Conservation (phyloP, 108 stramenopile genomes). For the Nitzschia putrida region DNA sequence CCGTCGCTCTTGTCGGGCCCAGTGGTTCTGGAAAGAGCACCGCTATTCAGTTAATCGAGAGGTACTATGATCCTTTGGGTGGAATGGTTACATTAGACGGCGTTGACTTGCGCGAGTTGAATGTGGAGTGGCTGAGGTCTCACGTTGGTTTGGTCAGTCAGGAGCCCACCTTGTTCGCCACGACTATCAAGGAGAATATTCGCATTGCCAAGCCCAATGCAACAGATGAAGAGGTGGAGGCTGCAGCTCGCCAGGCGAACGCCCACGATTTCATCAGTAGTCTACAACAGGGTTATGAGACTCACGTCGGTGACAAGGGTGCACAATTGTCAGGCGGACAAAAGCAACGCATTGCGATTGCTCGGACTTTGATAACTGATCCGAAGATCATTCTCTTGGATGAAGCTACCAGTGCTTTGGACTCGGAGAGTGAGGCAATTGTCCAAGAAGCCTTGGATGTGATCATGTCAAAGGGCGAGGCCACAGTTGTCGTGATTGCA, state of each 20-base stretch:
- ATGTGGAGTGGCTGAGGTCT: conserved; percentile 66
- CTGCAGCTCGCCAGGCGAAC: conserved; percentile 76
- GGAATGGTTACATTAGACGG: conserved; percentile 77
- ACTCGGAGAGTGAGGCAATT: conserved; percentile 15
- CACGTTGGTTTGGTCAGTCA: conserved; percentile 85
- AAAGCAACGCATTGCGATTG: conserved; percentile 78
- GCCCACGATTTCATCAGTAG: conserved; percentile 75
- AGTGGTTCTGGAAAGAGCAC: conserved; percentile 81
- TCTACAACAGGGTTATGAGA: conserved; percentile 69
- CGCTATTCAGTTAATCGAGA: conserved; percentile 59
- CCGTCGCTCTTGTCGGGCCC: conserved; percentile 72
- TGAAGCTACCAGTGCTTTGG: conserved; percentile 50
- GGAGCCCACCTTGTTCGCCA: conserved; percentile 83
- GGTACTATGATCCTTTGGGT: conserved; percentile 75
- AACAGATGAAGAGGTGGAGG: conserved; percentile 51
- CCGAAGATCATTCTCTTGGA: conserved; percentile 69
- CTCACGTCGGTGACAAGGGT: conserved; percentile 57
- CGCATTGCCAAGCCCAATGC: conserved; percentile 51
- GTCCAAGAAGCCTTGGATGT: conserved; percentile 57
- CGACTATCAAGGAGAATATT: conserved; percentile 80
- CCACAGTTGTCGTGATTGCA: conserved; percentile 84
- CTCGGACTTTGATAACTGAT: conserved; percentile 58
- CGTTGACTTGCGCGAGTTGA: conserved; percentile 58
- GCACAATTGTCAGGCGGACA: conserved; percentile 50
- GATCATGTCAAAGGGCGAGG: conserved; percentile 37